These are phyloP conservation scores for Solanum gandarillasii DNA, from an alignment of 257 asterid genomes.

Conservation along the genomic window DNA sequence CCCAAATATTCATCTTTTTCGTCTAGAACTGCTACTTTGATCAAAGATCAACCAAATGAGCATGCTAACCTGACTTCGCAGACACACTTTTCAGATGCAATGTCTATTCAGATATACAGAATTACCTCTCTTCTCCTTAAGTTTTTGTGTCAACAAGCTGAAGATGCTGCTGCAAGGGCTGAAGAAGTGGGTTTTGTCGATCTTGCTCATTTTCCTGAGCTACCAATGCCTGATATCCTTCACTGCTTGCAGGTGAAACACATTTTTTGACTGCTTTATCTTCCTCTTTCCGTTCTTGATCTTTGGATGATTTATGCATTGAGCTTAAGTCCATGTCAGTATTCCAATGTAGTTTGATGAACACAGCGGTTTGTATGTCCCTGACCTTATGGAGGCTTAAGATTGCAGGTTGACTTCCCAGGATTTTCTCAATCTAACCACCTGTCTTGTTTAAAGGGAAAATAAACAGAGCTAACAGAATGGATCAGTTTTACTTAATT, in stretches of 20 bases:
- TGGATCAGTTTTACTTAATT: neutral
- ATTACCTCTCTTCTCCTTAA: slow-evolving; percentile 63
- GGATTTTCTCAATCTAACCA: neutral
- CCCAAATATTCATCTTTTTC: slow-evolving; percentile 31
- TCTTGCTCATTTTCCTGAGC: slow-evolving; percentile 80
- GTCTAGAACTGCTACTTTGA: slow-evolving; percentile 32
- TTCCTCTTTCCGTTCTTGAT: neutral
- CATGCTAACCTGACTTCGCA: slow-evolving; percentile 16
- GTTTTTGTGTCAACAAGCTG: slow-evolving; percentile 76
- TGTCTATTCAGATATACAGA: slow-evolving; percentile 66
- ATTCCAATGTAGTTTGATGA: neutral
- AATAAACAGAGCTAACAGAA: neutral
- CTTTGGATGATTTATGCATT: neutral
- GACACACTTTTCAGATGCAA: slow-evolving; percentile 59
- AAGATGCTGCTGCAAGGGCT: slow-evolving; percentile 66
- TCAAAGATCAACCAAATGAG: slow-evolving; percentile 41
- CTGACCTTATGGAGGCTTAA: neutral
- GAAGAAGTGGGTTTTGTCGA: slow-evolving; percentile 89
- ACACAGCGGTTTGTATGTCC: neutral
- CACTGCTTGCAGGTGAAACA: slow-evolving; percentile 75
- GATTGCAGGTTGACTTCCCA: neutral
- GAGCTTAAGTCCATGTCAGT: neutral
- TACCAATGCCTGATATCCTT: slow-evolving; percentile 93
- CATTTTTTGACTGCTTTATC: neutral
- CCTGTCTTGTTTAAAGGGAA: neutral